Base-by-base conservation (phyloP, 495 filamentous ascomycete genomes). In the Corynascus novoguineensis region DNA sequence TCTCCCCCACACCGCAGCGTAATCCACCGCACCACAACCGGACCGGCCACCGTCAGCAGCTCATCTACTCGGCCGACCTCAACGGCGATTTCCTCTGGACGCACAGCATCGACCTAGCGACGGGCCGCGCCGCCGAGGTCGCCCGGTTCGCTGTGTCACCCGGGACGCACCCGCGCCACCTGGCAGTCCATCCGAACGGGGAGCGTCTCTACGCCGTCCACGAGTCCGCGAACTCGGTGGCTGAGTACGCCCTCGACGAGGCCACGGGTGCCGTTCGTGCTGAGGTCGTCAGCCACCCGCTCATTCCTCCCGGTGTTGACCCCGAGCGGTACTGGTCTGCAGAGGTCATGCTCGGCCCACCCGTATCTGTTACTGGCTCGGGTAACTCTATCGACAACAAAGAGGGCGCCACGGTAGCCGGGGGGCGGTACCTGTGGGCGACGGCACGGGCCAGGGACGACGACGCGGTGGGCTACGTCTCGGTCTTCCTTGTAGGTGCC, bases 341-440 rank as follows among this genome's bases (percentile, higher is more conserved):
- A 49, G 70, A 71, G 60, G 67, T 71, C 22, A 66, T 69, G 29
- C 60, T 75, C n/a, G n/a, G n/a, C n/a, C n/a, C n/a, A n/a, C n/a
- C n/a, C n/a, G n/a, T n/a, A n/a, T n/a, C n/a, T n/a, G n/a, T n/a
- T n/a, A n/a, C n/a, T n/a, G n/a, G n/a, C n/a, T n/a, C n/a, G n/a
- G n/a, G n/a, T n/a, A n/a, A n/a, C n/a, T n/a, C n/a, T n/a, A n/a
- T n/a, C n/a, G n/a, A n/a, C n/a, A n/a, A n/a, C n/a, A n/a, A n/a
- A n/a, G n/a, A n/a, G n/a, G n/a, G n/a, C n/a, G n/a, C n/a, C n/a
- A n/a, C n/a, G n/a, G n/a, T n/a, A n/a, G 53, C 56, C 11, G 57
- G 34, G 4, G 62, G 58, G 28, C 57, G 56, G 44, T 74, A 70
- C 35, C 60, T 75, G 17, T 74, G 68, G 65, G 68, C 70, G 25